Conservation (phyloP, 2,329 filamentous ascomycete genomes). For the Rhinocladiella mackenziei region DNA sequence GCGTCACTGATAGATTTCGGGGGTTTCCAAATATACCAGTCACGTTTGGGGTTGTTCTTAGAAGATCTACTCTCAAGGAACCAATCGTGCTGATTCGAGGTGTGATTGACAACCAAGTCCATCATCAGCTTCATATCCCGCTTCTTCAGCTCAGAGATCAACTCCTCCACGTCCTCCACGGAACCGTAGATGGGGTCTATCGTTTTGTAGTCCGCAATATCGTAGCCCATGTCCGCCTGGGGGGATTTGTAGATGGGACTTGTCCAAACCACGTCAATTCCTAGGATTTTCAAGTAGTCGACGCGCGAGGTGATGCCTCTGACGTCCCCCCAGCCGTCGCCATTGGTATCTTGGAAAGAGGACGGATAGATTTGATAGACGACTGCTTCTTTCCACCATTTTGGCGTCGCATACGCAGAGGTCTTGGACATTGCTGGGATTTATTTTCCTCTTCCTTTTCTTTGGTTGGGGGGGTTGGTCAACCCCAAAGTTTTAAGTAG, state of each 20-base stretch:
- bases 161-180: constrained; percentile 43
- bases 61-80: constrained; percentile 63
- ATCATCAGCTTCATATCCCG: constrained; percentile 49
- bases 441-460: too few species aligned
- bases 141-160: constrained; percentile 43
- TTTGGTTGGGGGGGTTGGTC: too few species aligned
- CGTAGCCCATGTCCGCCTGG: constrained; percentile 52
- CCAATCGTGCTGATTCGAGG: constrained; percentile 51
- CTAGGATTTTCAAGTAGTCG: constrained; percentile 60
- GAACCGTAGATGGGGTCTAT: constrained; percentile 48
- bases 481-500: too few species aligned
- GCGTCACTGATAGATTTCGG: constrained; percentile 49
- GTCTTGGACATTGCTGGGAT: too few species aligned
- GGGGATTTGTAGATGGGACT: constrained; percentile 51
- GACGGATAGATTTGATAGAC: constrained; percentile 60
- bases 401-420: constrained; percentile 18
- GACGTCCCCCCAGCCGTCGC: constrained; percentile 60
- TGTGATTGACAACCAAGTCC: constrained; percentile 47
- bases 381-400: constrained; percentile 57
- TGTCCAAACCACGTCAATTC: constrained; percentile 59
- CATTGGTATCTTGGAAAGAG: constrained; percentile 49
- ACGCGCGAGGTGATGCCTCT: constrained; percentile 61
- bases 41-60: constrained; percentile 59
- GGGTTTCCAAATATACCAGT: constrained; percentile 63
- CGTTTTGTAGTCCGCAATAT: constrained; percentile 42